These are phyloP conservation scores for Colletotrichum tofieldiae DNA, from an alignment of 2,329 filamentous ascomycete genomes.

Conservation along the genomic window DNA sequence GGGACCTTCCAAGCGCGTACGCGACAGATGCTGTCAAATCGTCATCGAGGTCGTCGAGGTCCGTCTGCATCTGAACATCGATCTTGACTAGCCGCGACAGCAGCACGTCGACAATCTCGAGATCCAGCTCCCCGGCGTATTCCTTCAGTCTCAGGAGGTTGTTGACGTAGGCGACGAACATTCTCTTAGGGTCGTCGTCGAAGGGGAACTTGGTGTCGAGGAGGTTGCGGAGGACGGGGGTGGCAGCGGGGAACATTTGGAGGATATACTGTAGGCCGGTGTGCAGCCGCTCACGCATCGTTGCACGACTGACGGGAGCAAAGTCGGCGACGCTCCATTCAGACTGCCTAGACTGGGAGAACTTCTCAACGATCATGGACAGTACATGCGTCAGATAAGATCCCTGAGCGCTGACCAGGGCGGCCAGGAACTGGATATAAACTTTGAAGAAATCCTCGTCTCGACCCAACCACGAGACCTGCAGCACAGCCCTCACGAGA, in stretches of 20 bases:
- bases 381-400: constrained; percentile 83
- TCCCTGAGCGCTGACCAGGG: constrained; percentile 86
- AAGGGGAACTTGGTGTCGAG: constrained; percentile 81
- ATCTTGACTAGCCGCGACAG: constrained; percentile 92
- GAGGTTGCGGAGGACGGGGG: constrained; percentile 77
- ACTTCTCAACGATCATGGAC: constrained; percentile 85
- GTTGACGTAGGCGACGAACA: constrained; percentile 89
- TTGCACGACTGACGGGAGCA: constrained; percentile 73
- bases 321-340: constrained; percentile 67
- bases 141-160: constrained; percentile 85
- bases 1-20: constrained; percentile 62
- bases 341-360: constrained; percentile 69
- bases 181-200: constrained; percentile 80
- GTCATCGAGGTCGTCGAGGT: constrained; percentile 93
- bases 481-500: constrained; percentile 72
- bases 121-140: constrained; percentile 84
- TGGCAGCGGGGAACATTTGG: constrained; percentile 85
- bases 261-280: constrained; percentile 82
- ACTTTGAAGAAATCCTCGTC: constrained; percentile 77
- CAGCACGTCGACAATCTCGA: constrained; percentile 86
- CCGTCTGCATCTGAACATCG: constrained; percentile 94
- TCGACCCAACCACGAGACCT: constrained; percentile 76
- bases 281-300: constrained; percentile 83
- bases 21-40: constrained; percentile 84
- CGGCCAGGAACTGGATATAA: constrained; percentile 78